phyloP scores from a whole-genome alignment of 1,284 basidiomycete species.

The Ustanciosporium gigantosporum region DNA sequence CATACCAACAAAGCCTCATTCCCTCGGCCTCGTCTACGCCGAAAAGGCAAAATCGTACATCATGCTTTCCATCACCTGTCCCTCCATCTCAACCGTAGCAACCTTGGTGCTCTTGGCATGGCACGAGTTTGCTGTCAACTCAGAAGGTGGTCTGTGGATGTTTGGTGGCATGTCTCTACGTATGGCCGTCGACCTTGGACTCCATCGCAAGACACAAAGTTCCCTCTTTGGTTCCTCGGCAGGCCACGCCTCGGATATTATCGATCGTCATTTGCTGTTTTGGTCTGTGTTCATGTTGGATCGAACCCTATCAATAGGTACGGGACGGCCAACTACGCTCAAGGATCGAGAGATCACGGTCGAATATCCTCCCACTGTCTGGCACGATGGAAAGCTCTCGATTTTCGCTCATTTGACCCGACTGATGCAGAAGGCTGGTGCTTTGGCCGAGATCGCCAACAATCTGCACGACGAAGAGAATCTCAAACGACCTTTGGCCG shows the following conservation, averaged over 20 bases:
- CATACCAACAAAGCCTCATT: too few species aligned
- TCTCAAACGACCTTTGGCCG: constrained; percentile 3
- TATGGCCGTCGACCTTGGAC: constrained; percentile 5
- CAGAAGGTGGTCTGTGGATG: constrained; percentile 5
- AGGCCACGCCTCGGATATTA: not conserved
- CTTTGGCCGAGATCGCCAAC: constrained; percentile 5
- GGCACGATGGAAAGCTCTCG: too few species aligned
- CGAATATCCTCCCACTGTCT: constrained; percentile 3
- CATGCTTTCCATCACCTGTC: constrained; percentile 4
- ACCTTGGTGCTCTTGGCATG: constrained; percentile 4
- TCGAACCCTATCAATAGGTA: constrained; percentile 3
- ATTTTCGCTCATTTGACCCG: constrained; percentile 4
- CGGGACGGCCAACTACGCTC: constrained; percentile 1
- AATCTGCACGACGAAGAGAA: constrained; percentile 4
- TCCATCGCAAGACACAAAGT: constrained; percentile 3
- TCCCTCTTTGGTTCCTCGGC: not conserved
- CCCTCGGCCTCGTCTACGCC: constrained; percentile 1
- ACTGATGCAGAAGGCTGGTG: constrained; percentile 5
- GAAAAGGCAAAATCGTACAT: constrained; percentile 5
- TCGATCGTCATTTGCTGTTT: constrained; percentile 1
- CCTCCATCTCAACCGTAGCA: not conserved
- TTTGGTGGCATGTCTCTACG: constrained; percentile 6
- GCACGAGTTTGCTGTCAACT: constrained; percentile 11
- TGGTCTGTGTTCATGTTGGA: constrained; percentile 6
- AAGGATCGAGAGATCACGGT: constrained; percentile 7